Conservation (phyloP, 768 basidiomycete genomes). For the Xerocomellus amylosporus region DNA sequence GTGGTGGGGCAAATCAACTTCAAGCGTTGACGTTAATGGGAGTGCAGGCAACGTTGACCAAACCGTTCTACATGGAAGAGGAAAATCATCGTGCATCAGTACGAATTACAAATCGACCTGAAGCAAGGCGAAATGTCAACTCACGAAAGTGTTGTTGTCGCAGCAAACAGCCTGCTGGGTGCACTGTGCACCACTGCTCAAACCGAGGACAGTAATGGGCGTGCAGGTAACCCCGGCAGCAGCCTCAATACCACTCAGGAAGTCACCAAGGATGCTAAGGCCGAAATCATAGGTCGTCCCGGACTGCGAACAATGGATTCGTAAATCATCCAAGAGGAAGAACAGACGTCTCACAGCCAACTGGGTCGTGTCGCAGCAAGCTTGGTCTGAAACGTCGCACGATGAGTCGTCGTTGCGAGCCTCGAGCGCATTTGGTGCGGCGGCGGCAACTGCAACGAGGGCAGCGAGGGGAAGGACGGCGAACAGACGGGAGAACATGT, state of each 20-base stretch:
- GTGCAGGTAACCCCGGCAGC: neutral
- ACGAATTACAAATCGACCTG: neutral
- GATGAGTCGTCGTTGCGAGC: neutral
- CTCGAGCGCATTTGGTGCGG: conserved; percentile 1
- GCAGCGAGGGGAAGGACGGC: conserved; percentile 11
- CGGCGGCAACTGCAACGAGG: neutral
- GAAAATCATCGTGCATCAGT: neutral
- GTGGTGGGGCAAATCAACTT: no score
- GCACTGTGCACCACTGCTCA: neutral
- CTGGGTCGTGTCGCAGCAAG: no score
- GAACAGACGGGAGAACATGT: conserved; percentile 10
- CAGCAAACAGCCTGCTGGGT: neutral
- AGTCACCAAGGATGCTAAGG: neutral
- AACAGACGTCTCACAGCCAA: neutral
- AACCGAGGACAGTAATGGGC: neutral
- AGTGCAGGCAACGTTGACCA: neutral
- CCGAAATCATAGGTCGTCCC: no score
- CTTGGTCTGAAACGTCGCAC: no score
- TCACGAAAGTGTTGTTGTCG: neutral
- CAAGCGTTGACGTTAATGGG: no score
- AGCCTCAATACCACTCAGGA: neutral
- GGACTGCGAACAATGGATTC: neutral
- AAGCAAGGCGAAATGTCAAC: neutral
- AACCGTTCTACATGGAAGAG: neutral
- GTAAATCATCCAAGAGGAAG: neutral